Conservation (phyloP, 2,329 filamentous ascomycete species). For the Alternaria panax region DNA sequence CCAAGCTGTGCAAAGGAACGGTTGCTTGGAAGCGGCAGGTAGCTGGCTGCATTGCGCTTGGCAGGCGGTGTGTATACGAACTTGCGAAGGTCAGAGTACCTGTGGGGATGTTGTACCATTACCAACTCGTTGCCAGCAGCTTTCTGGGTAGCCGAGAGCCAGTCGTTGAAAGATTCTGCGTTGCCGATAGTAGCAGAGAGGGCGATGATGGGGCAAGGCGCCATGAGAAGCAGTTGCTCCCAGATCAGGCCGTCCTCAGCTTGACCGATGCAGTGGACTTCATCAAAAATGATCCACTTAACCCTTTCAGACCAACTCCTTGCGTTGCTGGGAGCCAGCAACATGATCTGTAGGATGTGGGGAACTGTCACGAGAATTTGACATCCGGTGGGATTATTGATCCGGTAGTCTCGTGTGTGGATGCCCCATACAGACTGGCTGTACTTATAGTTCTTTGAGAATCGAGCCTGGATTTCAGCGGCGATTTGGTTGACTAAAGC, state of each 20-base stretch:
- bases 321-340: constrained; percentile 69
- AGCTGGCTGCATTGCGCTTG: constrained; percentile 48
- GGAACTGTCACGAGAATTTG: constrained; percentile 81
- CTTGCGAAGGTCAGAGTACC: constrained; percentile 81
- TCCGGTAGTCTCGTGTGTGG: constrained; percentile 75
- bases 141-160: constrained; percentile 71
- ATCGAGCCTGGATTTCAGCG: constrained; percentile 77
- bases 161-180: constrained; percentile 71
- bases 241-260: constrained; percentile 78
- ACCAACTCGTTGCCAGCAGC: constrained; percentile 68
- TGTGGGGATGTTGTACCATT: constrained; percentile 71
- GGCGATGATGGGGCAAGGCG: constrained; percentile 79
- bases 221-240: constrained; percentile 77
- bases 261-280: constrained; percentile 81
- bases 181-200: constrained; percentile 83
- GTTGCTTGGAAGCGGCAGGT: constrained; percentile 58
- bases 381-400: constrained; percentile 76
- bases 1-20: constrained; percentile 53
- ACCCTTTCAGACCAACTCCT: constrained; percentile 72
- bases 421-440: constrained; percentile 78
- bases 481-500: constrained; percentile 85
- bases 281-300: constrained; percentile 81
- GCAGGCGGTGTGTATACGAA: constrained; percentile 67
- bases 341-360: constrained; percentile 80
- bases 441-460: constrained; percentile 69